phyloP scores from a whole-genome alignment of 2,329 filamentous ascomycete species.

The Fusarium vanettenii region DNA sequence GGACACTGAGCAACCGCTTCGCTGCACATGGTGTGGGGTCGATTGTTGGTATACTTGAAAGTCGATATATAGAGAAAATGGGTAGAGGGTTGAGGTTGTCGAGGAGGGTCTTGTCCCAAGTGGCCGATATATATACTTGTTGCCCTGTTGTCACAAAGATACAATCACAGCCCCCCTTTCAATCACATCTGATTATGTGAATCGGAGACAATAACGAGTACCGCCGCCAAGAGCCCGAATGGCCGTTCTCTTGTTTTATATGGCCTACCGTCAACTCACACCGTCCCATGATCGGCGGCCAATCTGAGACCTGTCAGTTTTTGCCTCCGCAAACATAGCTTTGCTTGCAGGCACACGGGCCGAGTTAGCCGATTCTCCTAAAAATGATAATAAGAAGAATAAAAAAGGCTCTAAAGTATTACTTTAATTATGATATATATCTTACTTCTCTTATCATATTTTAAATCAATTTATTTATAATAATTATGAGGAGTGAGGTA shows the following conservation, averaged over 20 bases:
- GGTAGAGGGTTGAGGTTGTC: too few species aligned
- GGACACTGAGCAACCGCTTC: constrained; percentile 4
- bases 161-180: neutral
- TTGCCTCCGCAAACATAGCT: neutral
- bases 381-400: too few species aligned
- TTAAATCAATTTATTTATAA: too few species aligned
- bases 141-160: neutral
- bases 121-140: neutral
- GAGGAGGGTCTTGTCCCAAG: neutral
- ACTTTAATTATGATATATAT: neutral
- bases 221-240: neutral
- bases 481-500: too few species aligned
- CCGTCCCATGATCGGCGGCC: constrained; percentile 5
- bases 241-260: neutral
- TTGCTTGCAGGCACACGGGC: neutral
- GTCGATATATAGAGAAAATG: neutral
- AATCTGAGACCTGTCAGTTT: constrained; percentile 9
- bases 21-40: constrained; percentile 1
- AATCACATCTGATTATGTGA: neutral
- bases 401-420: too few species aligned
- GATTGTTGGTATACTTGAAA: neutral
- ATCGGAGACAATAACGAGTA: neutral
- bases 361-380: too few species aligned
- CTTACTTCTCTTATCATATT: too few species aligned
- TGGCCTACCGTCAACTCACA: neutral